Evolutionary conservation across 257 asterid genomes (phyloP), one percentile per base, ranked within the genome.

Genomic region (Plantago ovata): DNA sequence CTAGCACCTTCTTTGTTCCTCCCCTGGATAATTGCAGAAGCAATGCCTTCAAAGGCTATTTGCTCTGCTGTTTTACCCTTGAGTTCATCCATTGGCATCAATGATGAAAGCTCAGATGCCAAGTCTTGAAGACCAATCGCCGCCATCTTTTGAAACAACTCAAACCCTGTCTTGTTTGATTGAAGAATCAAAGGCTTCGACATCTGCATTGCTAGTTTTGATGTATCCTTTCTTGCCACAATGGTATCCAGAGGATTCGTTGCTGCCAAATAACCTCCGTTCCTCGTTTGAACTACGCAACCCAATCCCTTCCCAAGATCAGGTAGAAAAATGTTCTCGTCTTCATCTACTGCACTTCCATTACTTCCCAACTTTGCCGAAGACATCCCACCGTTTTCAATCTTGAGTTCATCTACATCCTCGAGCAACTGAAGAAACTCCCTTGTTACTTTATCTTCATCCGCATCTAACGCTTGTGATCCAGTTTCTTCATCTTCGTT

Each of bases 261-360:
- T 22, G 98, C 82, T 1, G 87, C 95, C 52, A 92, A 69, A 71
- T 68, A 92, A 23, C 98, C 98, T 4, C 97, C 95, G 14, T 88
- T 79, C 33, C 91, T 71, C 22, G 98, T 92, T 71, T 88, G 98
- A 63, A 88, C 82, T 1, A 92, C 80, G 41, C 91, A 74, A 12
- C 98, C 95, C 38, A 92, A 67, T 46, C 95, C 96, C 76, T 82
- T 88, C 38, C 95, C 96, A 43, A 92, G 91, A 69, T 92, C 97
- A 2, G 97, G 81, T 39, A 85, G 46, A 23, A 70, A 73, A 44
- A 68, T 79, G 50, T 69, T 64, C 0, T 72, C 72, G n/a, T 41
- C 75, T 1, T 74, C 79, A 10, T 52, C 77, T 45, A 65, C 70
- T 7, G 40, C 50, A 5, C 66, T 47, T 32, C 53, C 54, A n/a